Evolutionary conservation across 768 basidiomycete genomes (phyloP), one percentile per base, ranked within the genome.

Genomic region (Russula foetens): DNA sequence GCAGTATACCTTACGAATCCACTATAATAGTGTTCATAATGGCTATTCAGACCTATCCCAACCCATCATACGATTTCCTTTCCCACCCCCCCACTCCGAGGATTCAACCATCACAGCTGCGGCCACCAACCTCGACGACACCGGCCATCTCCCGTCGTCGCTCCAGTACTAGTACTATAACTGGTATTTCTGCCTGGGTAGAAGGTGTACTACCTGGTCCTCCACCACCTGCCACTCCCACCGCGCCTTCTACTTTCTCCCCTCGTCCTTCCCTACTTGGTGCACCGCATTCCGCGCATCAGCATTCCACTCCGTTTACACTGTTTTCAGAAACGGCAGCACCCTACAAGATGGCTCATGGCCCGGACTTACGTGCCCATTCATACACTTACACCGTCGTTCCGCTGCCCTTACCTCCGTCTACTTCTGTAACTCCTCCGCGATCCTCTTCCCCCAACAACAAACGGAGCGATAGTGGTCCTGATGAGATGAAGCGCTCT

Each of bases 311-410:
- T n/a, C 79, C 84, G 7, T 80, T 82, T 65, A 69, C 79, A 54
- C 74, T 75, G 60, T 68, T 79, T 62, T 28, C 56, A 6, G 75
- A 78, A 33, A 78, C 77, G 9, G 76, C 81, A 2, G 79, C 81
- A 0, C 79, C 79, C 4, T 78, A 77, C 3, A 58, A 76, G 33
- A 74, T 76, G 62, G 77, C 82, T 53, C 81, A 77, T 66, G 71
- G 71, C 46, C 69, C 80, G 17, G 81, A 87, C 69, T 78, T 88
- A 35, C 80, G 81, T 7, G 66, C 78, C 7, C 75, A 85, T 17
- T 85, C 85, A 1, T 88, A 89, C 71, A 81, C 84, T 15, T 82
- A 81, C 33, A 76, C 86, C 44, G 85, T 89, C 69, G 73, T 88
- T 17, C 80, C 62, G 4, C 26, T 63, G 8, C 64, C 62, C 11